phyloP scores from a whole-genome alignment of 2,329 filamentous ascomycete genomes.

The Fusarium chlamydosporum region DNA sequence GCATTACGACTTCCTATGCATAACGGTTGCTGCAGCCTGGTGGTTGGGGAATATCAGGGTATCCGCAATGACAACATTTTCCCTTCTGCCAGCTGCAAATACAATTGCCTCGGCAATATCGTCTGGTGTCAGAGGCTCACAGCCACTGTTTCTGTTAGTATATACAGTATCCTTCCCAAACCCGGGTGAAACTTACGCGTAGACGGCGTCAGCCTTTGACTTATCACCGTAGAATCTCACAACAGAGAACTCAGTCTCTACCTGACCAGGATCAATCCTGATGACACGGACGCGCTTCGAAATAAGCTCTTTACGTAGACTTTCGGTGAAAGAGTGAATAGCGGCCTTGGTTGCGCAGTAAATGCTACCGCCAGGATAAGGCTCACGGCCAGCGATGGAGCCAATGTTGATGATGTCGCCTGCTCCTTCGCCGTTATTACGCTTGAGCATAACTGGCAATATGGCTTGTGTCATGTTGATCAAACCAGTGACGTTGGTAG shows the following conservation, averaged over 20 bases:
- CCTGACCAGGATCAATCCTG: slow-evolving; percentile 89
- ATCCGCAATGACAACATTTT: slow-evolving; percentile 93
- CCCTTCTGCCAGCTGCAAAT: slow-evolving; percentile 83
- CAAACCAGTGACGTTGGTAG: slow-evolving; percentile 92
- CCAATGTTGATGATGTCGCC: slow-evolving; percentile 97
- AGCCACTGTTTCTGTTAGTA: slow-evolving; percentile 65
- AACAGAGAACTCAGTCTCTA: slow-evolving; percentile 94
- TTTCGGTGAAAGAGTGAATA: slow-evolving; percentile 85
- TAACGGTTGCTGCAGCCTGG: slow-evolving; percentile 63
- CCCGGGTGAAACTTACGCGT: slow-evolving; percentile 70
- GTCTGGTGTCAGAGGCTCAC: slow-evolving; percentile 86
- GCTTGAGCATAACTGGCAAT: slow-evolving; percentile 83
- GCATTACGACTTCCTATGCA: slow-evolving; percentile 50
- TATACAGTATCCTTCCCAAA: accelerated
- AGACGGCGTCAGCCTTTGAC: slow-evolving; percentile 88
- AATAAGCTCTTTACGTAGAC: slow-evolving; percentile 84
- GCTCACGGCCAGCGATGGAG: slow-evolving; percentile 88
- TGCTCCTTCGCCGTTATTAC: slow-evolving; percentile 75
- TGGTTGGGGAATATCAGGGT: slow-evolving; percentile 89
- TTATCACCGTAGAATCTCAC: slow-evolving; percentile 91
- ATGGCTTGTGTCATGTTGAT: slow-evolving; percentile 97
- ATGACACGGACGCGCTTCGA: slow-evolving; percentile 85
- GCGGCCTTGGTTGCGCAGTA: slow-evolving; percentile 95
- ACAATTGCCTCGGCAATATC: slow-evolving; percentile 93
- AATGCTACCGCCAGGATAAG: slow-evolving; percentile 87